phyloP scores from a whole-genome alignment of 2,329 filamentous ascomycete genomes.

The Arthrinium phaeospermum region DNA sequence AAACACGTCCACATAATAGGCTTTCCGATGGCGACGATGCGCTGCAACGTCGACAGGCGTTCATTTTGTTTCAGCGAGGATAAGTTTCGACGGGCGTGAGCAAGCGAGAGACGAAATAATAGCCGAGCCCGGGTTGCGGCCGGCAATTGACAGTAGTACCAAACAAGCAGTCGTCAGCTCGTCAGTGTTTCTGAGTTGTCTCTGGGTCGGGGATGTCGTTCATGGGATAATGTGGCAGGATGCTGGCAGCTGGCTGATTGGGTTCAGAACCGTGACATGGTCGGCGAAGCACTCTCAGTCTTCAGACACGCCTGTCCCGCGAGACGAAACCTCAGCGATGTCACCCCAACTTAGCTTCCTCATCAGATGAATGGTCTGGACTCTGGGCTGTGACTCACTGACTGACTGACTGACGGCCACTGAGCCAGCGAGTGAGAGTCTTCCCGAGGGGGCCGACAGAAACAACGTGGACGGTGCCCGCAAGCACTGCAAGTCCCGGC shows the following conservation, averaged over 20 bases:
- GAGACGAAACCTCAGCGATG: constrained; percentile 5
- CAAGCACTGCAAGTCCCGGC: neutral
- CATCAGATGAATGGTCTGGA: neutral
- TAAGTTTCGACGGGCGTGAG: neutral
- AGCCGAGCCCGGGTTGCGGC: neutral
- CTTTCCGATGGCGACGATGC: constrained; percentile 6
- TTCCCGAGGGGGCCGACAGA: neutral
- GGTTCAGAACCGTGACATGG: neutral
- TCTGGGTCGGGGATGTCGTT: neutral
- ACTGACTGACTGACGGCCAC: neutral
- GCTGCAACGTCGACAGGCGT: neutral
- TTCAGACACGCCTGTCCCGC: constrained; percentile 2
- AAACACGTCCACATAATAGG: constrained; percentile 1
- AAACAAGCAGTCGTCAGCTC: constrained; percentile 9
- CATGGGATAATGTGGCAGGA: neutral
- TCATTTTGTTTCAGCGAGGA: constrained; percentile 6
- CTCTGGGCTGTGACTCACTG: neutral
- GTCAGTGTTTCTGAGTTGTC: neutral
- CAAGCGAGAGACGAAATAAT: neutral
- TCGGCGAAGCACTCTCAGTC: neutral
- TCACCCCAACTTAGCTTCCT: neutral
- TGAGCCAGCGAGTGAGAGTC: neutral
- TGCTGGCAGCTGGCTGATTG: neutral
- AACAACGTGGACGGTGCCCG: neutral
- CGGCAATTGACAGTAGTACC: constrained; percentile 2